Base-by-base conservation (phyloP, 2,329 filamentous ascomycete genomes). In the Colletotrichum endophyticum region DNA sequence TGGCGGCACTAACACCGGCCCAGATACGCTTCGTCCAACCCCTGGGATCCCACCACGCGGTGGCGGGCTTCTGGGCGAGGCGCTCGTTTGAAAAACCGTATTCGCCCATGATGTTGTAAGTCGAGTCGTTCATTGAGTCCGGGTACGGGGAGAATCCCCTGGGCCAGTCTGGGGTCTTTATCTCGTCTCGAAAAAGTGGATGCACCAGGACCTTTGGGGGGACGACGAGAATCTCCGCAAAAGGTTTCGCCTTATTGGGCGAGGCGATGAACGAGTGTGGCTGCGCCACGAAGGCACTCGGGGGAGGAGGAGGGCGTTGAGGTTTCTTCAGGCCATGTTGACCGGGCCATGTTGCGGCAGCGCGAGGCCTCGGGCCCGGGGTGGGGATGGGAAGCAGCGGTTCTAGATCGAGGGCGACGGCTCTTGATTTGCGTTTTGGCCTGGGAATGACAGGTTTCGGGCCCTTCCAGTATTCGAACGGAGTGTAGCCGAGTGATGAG, bases 11-110 rank as follows among this genome's bases (percentile, higher is more conserved):
- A 8, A 89, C 80, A 39, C 86, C 83, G 27, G 86, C 81, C 88
- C 89, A 92, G 13, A 84, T 86, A 74, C 86, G 88, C 80, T 88
- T 88, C 56, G 87, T 84, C 92, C 91, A 93, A 63, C 85, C 85
- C 66, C 85, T 85, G 0, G 88, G 87, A 77, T 92, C 86, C 82
- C 87, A 91, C 75, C 71, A 77, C 28, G 71, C 57, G 32, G 44
- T 53, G 44, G 44, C 12, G 44, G 73, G 36, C 44, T 66, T 57
- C 22, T 57, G 62, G 28, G 25, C 44, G 56, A 49, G 64, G 66
- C 30, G 34, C 27, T 77, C 75, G 39, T 61, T 59, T 15, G 66
- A 61, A n/a, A 66, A 66, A 56, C 61, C 72, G 66, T 71, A 67
- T 25, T 63, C 49, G 59, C 25, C 71, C 75, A 77, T 77, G 75